These are phyloP conservation scores for Endoconidiophora polonica DNA, from an alignment of 2,329 filamentous ascomycete genomes.

Conservation along the genomic window DNA sequence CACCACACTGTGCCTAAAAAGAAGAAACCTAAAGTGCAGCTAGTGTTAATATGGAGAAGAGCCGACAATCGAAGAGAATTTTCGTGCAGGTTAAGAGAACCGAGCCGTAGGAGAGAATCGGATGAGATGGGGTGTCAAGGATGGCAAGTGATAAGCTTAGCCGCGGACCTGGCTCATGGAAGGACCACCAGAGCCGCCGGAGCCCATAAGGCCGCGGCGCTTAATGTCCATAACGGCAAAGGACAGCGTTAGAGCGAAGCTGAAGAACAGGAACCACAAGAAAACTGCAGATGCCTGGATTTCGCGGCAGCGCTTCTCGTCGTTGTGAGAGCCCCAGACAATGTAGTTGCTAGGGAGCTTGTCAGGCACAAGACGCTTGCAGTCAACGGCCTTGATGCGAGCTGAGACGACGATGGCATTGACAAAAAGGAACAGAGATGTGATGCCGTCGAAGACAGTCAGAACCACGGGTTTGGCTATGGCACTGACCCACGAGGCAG, in stretches of 20 bases:
- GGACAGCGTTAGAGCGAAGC: constrained; percentile 39
- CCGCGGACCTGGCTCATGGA: constrained; percentile 41
- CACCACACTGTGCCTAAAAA: too few species aligned
- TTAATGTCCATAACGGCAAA: constrained; percentile 38
- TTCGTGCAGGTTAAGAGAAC: too few species aligned
- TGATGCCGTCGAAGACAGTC: constrained; percentile 39
- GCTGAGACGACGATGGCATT: constrained; percentile 53
- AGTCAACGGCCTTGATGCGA: constrained; percentile 52
- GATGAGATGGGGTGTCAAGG: background rate
- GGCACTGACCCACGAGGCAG: constrained; percentile 34
- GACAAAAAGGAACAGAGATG: constrained; percentile 54
- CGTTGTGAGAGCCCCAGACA: constrained; percentile 42
- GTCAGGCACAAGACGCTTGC: constrained; percentile 31
- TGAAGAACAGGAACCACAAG: constrained; percentile 60
- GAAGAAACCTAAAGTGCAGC: too few species aligned
- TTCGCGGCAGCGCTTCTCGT: constrained; percentile 52
- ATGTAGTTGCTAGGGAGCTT: constrained; percentile 33
- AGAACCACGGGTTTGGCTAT: constrained; percentile 35
- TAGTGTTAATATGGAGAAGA: too few species aligned
- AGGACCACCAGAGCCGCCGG: constrained; percentile 27
- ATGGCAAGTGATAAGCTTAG: constrained; percentile 17
- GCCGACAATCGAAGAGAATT: too few species aligned
- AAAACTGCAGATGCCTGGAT: constrained; percentile 60
- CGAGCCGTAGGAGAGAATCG: too few species aligned
- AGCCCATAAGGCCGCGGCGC: constrained; percentile 28